Evolutionary conservation across 2,329 filamentous ascomycete genomes (phyloP), one percentile per base, ranked within the genome.

Genomic region (Colletotrichum sp.): DNA sequence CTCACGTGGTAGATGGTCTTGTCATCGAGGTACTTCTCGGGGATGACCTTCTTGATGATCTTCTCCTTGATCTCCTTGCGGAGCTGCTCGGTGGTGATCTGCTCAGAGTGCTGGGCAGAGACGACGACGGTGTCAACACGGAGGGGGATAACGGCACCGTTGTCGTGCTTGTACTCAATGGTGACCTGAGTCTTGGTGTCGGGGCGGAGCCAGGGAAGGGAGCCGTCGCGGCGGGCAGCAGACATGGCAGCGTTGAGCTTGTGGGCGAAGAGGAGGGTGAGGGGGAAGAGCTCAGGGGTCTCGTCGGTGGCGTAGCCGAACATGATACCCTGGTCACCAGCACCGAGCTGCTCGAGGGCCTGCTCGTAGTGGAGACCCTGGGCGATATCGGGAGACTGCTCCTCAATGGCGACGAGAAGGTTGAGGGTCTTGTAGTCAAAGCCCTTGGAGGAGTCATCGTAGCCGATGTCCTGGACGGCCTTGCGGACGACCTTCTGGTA

Each of bases 391-490:
- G 96, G 95, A 77, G 96, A 99, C 90, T 99, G 97, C 90, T 99
- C 93, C 93, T 99, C 97, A 87, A 99, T 98, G 89, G 96, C 97
- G 83, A 99, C 96, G 82, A 99, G 93, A 84, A 99, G 92, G 91
- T 98, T 99, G 91, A 95, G 96, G 81, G 97, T 99, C 94, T 99
- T 99, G 95, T 98, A 98, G 91, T 99, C 97, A 89, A 99, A 99
- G 79, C 97, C 97, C 93, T 99, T 99, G 83, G 92, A 91, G 72
- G 97, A 99, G 88, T 94, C 92, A 89, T 99, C 97, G 89, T 99
- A 99, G 83, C 97, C 97, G 85, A 99, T 99, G 85, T 98, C 96
- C 93, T 98, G 96, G 92, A 99, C 96, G 85, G 96, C 93, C 79
- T 93, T 88, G 87, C 97, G 96, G 87, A 99, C 95, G 83, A 98